A percentile compares a stretch with the other conserved stretches of the same genome.
These are phyloP conservation scores for Psidium friedrichsthalianum DNA, from an alignment of 345 rosid species.

Conservation along the genomic window DNA sequence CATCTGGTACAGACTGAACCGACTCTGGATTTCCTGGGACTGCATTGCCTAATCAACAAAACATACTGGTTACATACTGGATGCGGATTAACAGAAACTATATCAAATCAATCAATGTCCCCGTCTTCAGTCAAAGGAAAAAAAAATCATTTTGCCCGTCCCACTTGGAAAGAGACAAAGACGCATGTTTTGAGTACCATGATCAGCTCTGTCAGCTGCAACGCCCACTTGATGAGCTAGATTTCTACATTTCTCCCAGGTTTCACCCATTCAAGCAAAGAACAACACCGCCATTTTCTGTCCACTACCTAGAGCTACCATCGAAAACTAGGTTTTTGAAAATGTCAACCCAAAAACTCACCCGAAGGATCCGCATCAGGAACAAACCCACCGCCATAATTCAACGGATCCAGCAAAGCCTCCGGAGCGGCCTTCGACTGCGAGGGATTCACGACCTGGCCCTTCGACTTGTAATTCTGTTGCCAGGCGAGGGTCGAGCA, in stretches of 20 bases:
- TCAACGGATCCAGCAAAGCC: slow-evolving; percentile 67
- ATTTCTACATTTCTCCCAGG: not conserved
- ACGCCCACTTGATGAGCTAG: not conserved
- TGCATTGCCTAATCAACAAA: slow-evolving; percentile 19
- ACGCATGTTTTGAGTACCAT: not conserved
- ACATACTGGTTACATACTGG: not conserved
- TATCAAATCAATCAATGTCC: not conserved
- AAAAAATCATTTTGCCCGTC: not conserved
- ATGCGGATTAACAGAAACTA: not conserved
- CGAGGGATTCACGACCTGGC: slow-evolving; percentile 20
- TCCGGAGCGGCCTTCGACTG: slow-evolving; percentile 54
- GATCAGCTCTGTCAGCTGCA: not conserved
- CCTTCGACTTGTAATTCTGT: slow-evolving; percentile 34
- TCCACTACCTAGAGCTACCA: not conserved
- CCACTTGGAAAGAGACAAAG: not conserved
- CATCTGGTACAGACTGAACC: slow-evolving; percentile 19
- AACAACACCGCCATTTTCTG: not conserved
- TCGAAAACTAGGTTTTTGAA: not conserved
- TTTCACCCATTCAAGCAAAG: not conserved
- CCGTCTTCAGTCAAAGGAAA: not conserved
- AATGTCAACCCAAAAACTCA: slow-evolving; percentile 5
- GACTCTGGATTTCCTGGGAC: slow-evolving; percentile 19
- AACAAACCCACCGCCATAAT: slow-evolving; percentile 79
- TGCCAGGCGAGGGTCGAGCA: slow-evolving; percentile 97
- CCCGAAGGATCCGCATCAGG: slow-evolving; percentile 75